Evolutionary conservation across 1,284 basidiomycete species (phyloP), one percentile per base, ranked within the genome.

Genomic region (Melampsora americana): DNA sequence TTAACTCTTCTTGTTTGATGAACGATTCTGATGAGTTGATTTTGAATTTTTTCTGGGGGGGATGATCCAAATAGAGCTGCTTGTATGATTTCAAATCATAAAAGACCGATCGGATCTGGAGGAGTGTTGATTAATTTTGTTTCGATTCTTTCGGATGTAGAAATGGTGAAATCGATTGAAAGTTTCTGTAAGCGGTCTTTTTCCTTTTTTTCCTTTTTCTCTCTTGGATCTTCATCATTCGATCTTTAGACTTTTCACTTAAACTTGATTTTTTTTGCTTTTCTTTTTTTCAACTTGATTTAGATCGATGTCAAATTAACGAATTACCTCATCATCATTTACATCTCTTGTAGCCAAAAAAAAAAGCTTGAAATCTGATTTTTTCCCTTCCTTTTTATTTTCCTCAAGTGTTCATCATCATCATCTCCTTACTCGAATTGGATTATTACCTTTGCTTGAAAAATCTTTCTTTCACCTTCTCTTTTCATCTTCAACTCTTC

Each of bases 281-380:
- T n/a, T 61, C 42, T 39, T 9, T 16, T 7, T 35, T 18, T 7
- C 0, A 11, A 12, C 28, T 12, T 42, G 16, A 3, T 28, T 50
- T 28, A 72, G 70, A 72, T 66, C 70, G 70, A 65, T 72, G 70
- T 26, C 61, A 72, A 53, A 72, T 72, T 32, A 39, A 48, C 6
- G 61, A 72, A 42, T 39, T 72, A 18, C n/a, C 35, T 5, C 20
- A 35, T 28, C 28, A 35, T 7, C 20, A 64, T 26, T 32, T 28
- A 35, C 61, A 32, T 32, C 56, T 64, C 61, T 30, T 64, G 26
- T 64, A 64, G 20, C 30, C 30, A 28, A n/a, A n/a, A n/a, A n/a
- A n/a, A n/a, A n/a, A n/a, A n/a, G n/a, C n/a, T n/a, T n/a, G n/a
- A n/a, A n/a, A n/a, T n/a, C n/a, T n/a, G n/a, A n/a, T n/a, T n/a